These are phyloP conservation scores for Phytophthora colocasiae DNA, from an alignment of 352 stramenopile species.

Conservation along the genomic window DNA sequence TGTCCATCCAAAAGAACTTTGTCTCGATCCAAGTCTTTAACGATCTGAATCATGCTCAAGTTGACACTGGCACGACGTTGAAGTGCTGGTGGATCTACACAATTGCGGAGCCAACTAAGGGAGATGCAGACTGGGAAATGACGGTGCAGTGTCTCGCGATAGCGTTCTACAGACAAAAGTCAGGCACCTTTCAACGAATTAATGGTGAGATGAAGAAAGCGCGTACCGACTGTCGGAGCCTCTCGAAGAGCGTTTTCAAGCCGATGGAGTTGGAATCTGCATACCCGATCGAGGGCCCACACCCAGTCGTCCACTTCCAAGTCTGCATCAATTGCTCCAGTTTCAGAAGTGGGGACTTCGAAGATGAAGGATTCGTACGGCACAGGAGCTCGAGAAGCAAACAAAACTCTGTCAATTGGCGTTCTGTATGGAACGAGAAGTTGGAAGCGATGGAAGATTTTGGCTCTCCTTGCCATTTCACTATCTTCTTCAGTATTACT, in stretches of 20 bases:
- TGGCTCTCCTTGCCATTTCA: neutral
- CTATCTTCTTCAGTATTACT: slow-evolving; percentile 7
- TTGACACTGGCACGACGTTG: slow-evolving; percentile 62
- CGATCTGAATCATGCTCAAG: slow-evolving; percentile 80
- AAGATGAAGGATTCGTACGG: slow-evolving; percentile 54
- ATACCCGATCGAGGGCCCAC: slow-evolving; percentile 45
- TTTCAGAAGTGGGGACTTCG: slow-evolving; percentile 28
- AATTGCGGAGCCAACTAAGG: slow-evolving; percentile 68
- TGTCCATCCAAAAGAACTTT: slow-evolving; percentile 66
- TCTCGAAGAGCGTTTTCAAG: slow-evolving; percentile 52
- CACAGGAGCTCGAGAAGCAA: slow-evolving; percentile 8
- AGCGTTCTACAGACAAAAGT: slow-evolving; percentile 27
- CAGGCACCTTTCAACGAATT: neutral
- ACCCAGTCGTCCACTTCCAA: slow-evolving; percentile 42
- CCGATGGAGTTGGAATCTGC: slow-evolving; percentile 54
- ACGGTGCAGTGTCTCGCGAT: slow-evolving; percentile 47
- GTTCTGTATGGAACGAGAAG: slow-evolving; percentile 47
- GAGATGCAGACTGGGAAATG: slow-evolving; percentile 65
- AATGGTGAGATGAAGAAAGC: neutral
- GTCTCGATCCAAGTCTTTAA: slow-evolving; percentile 81
- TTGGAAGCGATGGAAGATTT: slow-evolving; percentile 42
- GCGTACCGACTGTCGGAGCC: slow-evolving; percentile 28
- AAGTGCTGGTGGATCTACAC: slow-evolving; percentile 60
- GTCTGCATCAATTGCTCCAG: slow-evolving; percentile 10
- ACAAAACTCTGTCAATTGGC: slow-evolving; percentile 7